Conservation (phyloP, 2,329 filamentous ascomycete genomes). For the Didymella arachidicola region DNA sequence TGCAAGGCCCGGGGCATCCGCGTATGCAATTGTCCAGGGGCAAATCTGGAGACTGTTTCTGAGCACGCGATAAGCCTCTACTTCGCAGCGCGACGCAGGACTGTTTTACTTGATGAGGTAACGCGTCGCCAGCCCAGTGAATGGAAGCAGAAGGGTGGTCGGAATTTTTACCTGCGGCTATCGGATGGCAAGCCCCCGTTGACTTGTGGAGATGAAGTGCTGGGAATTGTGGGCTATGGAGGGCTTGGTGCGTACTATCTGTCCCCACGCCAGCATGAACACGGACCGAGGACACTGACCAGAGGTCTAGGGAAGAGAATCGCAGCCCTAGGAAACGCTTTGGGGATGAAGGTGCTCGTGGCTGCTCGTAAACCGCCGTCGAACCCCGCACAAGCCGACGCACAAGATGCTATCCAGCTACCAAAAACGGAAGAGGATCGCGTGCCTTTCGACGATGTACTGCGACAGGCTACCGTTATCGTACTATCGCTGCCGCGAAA, state of each 20-base stretch:
- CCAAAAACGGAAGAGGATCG: constrained; percentile 34
- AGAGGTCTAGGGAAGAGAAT: constrained; percentile 52
- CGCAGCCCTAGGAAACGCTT: constrained; percentile 53
- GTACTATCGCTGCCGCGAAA: constrained; percentile 48
- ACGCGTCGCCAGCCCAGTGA: constrained; percentile 43
- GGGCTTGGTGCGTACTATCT: constrained; percentile 49
- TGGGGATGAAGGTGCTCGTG: constrained; percentile 60
- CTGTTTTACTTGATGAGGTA: constrained; percentile 45
- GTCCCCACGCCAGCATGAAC: constrained; percentile 1
- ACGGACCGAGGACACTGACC: too few relatives aligned
- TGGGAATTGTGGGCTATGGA: constrained; percentile 61
- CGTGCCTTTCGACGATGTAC: constrained; percentile 49
- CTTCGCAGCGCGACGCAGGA: constrained; percentile 55
- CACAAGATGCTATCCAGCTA: constrained; percentile 15
- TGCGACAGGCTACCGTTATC: constrained; percentile 50
- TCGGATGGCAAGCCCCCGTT: constrained; percentile 52
- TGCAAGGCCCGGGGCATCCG: constrained; percentile 54
- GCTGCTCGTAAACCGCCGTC: constrained; percentile 51
- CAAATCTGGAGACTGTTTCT: constrained; percentile 58
- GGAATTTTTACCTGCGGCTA: constrained; percentile 46
- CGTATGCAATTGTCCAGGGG: constrained; percentile 57
- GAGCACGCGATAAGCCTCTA: constrained; percentile 62
- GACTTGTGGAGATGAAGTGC: constrained; percentile 58
- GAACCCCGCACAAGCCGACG: constrained; percentile 14
- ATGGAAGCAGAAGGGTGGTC: constrained; percentile 53